Base-by-base conservation (phyloP, 805 yeast genomes). In the Clavispora asparagi region DNA sequence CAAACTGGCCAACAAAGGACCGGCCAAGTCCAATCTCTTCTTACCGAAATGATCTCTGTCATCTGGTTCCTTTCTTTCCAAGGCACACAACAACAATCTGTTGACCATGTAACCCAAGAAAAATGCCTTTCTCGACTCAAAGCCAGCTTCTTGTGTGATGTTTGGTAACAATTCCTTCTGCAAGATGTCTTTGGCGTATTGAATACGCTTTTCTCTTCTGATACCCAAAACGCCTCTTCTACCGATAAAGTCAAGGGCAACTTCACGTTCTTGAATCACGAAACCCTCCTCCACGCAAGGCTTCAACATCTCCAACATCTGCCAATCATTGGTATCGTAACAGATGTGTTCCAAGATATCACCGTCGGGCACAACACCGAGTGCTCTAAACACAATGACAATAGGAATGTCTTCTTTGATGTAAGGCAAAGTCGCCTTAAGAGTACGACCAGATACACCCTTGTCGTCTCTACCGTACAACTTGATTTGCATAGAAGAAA, bases 1-100 rank as follows among this genome's bases (percentile, higher is more conserved):
- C 67, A 94, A 81, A 67, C 88, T 89, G 51, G 98, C 98, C 62
- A 94, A 78, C 65, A 94, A 75, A 30, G 99, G 99, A 61, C 99
- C 99, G 42, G 99, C 99, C 68, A 94, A 81, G 76, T 94, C 99
- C 67, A 94, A 81, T 73, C 99, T 84, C 73, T 94, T 94, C 70
- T 91, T 94, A 67, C 99, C 99, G 68, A 94, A 94, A 72, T 94
- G 99, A 74, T 94, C 99, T 79, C 99, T 89, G 71, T 94, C 99
- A 68, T 94, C 99, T 51, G 94, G 95, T 65, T 92, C 98, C 57
- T 91, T 89, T 76, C 99, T 85, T 65, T 91, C 99, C 56, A 94
- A 76, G 27, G 99, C 98, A 77, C 97, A 91, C 49, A 94, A 76
- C 58, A 94, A 79, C 71, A 94, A 77, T 69, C 98, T 80, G 71